These are phyloP conservation scores for Dinochytrium kinnereticum DNA, from an alignment of 371 early-diverging fungal species.

Conservation along the genomic window DNA sequence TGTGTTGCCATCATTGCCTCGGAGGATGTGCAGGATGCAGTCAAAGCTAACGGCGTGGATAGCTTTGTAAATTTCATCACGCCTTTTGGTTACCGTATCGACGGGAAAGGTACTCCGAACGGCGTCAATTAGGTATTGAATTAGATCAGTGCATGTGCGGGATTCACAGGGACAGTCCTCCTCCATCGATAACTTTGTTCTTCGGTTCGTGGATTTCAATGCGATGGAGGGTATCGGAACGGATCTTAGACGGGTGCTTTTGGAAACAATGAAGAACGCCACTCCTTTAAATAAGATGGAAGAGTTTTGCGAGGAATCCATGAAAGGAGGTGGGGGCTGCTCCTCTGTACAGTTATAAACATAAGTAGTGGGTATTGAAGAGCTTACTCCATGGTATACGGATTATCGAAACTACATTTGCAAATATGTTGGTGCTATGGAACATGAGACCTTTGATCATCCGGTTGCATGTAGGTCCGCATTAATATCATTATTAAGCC, in stretches of 20 bases:
- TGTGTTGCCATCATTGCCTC: conserved; percentile 77
- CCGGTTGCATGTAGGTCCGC: conserved; percentile 78
- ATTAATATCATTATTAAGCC: neutral
- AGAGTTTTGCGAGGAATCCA: neutral
- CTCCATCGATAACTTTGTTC: conserved; percentile 66
- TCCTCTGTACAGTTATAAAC: neutral
- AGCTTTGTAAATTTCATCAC: conserved; percentile 59
- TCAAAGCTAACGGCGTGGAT: conserved; percentile 65
- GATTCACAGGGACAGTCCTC: conserved; percentile 72
- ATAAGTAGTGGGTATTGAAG: conserved; percentile 9
- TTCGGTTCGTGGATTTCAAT: conserved; percentile 71
- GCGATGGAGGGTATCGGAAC: conserved; percentile 66
- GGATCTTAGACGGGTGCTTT: conserved; percentile 60
- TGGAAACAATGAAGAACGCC: conserved; percentile 56
- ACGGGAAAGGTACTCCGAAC: conserved; percentile 65
- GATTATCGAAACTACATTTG: conserved; percentile 74
- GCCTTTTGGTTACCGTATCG: conserved; percentile 83
- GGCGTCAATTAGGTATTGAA: neutral
- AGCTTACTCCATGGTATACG: conserved; percentile 87
- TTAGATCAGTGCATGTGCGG: conserved; percentile 64
- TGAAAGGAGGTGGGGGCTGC: neutral
- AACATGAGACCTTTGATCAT: conserved; percentile 93
- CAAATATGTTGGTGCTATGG: conserved; percentile 69
- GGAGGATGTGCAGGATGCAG: conserved; percentile 72
- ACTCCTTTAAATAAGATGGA: neutral